Evolutionary conservation across 257 asterid genomes (phyloP).

Genomic region (Scutellaria minor): DNA sequence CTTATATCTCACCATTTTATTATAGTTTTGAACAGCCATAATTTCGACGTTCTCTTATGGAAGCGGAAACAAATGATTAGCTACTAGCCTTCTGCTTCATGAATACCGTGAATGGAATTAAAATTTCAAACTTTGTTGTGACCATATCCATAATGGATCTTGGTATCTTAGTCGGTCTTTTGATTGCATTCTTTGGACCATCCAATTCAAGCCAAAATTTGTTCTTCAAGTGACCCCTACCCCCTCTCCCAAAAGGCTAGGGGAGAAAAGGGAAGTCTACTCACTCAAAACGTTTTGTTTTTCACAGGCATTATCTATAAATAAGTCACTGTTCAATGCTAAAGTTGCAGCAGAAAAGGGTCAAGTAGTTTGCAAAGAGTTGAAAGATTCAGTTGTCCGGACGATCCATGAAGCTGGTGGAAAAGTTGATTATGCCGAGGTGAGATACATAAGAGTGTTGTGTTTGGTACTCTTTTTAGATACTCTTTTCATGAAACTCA

Average conservation of each 20-base stretch:
- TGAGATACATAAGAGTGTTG: slow-evolving; percentile 31
- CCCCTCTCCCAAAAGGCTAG: background rate
- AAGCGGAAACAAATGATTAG: background rate
- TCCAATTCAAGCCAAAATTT: background rate
- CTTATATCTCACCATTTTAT: background rate
- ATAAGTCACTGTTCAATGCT: slow-evolving; percentile 60
- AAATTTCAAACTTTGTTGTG: background rate
- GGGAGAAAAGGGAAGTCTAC: background rate
- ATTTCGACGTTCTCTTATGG: background rate
- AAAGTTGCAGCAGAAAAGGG: slow-evolving; percentile 67
- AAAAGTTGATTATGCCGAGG: slow-evolving; percentile 88
- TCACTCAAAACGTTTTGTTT: background rate
- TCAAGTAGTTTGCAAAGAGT: slow-evolving; percentile 51
- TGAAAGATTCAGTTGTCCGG: slow-evolving; percentile 54
- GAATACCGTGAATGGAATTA: background rate
- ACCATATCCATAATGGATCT: background rate
- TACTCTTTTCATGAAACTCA: too few relatives aligned
- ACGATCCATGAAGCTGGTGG: slow-evolving; percentile 76
- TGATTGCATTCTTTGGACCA: background rate
- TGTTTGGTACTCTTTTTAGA: too few relatives aligned
- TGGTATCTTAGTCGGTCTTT: background rate
- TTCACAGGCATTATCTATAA: slow-evolving; percentile 77
- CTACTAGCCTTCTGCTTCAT: slow-evolving; percentile 4
- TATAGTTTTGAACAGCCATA: background rate
- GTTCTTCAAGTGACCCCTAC: background rate